Percentiles rank a stretch among this genome's conserved stretches.
Evolutionary conservation across 2,329 filamentous ascomycete species (phyloP).

Genomic region (Teratosphaeria gauchensis): DNA sequence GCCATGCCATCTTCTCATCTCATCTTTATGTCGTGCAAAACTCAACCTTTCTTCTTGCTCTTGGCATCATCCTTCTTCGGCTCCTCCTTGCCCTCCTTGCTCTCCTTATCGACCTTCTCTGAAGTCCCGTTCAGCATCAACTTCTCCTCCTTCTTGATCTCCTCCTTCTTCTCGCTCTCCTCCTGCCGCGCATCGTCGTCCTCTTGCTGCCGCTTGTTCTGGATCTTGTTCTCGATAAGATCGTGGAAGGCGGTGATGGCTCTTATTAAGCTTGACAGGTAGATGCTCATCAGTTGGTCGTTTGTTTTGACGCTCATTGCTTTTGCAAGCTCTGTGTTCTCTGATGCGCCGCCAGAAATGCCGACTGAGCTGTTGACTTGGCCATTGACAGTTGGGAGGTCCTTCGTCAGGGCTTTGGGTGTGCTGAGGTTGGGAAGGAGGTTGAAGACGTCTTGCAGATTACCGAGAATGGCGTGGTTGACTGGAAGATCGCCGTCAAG

Average conservation of each 20-base stretch:
- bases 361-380: constrained; percentile 48
- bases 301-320: constrained; percentile 99
- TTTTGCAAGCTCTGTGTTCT: constrained; percentile 79
- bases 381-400: constrained; percentile 42
- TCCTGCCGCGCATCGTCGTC: constrained; percentile 81
- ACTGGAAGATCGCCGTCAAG: constrained; percentile 85
- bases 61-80: constrained; percentile 32
- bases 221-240: constrained; percentile 98
- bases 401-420: constrained; percentile 58
- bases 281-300: constrained; percentile 97
- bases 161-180: constrained; percentile 51
- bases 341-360: constrained; percentile 39
- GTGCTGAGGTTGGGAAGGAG: constrained; percentile 91
- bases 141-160: constrained; percentile 54
- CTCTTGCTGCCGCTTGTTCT: constrained; percentile 94
- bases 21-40: constrained; percentile 31
- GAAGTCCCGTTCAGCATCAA: constrained; percentile 48
- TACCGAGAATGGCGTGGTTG: constrained; percentile 94
- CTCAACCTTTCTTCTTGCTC: constrained; percentile 42
- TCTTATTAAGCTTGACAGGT: constrained; percentile 89
- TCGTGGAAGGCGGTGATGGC: constrained; percentile 99
- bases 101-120: constrained; percentile 38
- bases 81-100: constrained; percentile 39
- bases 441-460: constrained; percentile 99
- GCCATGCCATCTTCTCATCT: constrained; percentile 1